Evolutionary conservation across 371 early-diverging fungal genomes (phyloP).

Genomic region (Blakeslea trispora): DNA sequence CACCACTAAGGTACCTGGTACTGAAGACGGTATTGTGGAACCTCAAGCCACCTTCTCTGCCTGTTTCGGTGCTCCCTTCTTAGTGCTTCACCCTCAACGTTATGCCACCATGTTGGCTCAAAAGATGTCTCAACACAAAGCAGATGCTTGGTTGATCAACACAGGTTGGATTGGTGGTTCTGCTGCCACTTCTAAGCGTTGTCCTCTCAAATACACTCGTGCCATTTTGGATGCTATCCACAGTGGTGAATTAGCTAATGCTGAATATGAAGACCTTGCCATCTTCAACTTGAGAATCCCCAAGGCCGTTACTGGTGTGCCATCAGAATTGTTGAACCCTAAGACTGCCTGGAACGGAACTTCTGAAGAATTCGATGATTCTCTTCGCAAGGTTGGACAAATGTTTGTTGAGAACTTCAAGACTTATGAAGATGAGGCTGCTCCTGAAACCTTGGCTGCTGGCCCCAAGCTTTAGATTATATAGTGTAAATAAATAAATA

Average conservation of each 20-base stretch:
- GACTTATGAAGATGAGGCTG: constrained; percentile 80
- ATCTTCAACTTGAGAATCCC: constrained; percentile 90
- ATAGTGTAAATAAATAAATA: neutral
- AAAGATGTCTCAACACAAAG: constrained; percentile 89
- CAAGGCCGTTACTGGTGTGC: constrained; percentile 74
- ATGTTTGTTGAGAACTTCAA: constrained; percentile 93
- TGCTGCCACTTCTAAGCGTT: constrained; percentile 90
- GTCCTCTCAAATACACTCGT: constrained; percentile 94
- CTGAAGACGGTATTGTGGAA: constrained; percentile 95
- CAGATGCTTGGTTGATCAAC: constrained; percentile 96
- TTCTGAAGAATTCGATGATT: constrained; percentile 60
- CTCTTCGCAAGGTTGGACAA: constrained; percentile 74
- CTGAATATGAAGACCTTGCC: constrained; percentile 79
- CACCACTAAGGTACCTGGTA: constrained; percentile 95
- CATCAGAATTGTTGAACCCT: constrained; percentile 87
- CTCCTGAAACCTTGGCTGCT: constrained; percentile 75
- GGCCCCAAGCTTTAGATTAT: constrained; percentile 63
- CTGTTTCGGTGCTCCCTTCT: constrained; percentile 97
- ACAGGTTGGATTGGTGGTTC: constrained; percentile 98
- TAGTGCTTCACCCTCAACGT: constrained; percentile 95
- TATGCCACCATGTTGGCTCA: constrained; percentile 97
- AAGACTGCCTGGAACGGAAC: constrained; percentile 83
- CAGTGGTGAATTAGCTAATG: constrained; percentile 83
- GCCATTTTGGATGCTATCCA: constrained; percentile 97
- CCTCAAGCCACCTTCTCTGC: constrained; percentile 93